Evolutionary conservation across 495 filamentous ascomycete species (phyloP), one percentile per base, ranked within the genome.

Genomic region (Alectoria sarmentosa): DNA sequence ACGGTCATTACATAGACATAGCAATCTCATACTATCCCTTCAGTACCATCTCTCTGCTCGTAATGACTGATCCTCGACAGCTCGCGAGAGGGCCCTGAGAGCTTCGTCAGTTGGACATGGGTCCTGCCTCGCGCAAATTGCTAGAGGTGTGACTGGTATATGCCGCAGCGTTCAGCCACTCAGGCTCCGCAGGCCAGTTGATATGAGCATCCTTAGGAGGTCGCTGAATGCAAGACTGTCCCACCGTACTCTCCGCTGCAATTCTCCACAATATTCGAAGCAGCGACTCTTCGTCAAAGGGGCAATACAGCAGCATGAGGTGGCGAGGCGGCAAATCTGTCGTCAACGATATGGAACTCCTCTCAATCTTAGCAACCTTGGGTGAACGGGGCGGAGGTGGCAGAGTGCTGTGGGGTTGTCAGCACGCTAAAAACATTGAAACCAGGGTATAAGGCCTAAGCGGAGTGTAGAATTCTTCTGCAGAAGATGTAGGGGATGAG

Each of bases 91-190:
- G 5, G 69, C 73, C n/a, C 65, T 34, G 17, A 75, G 55, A 2
- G 72, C 70, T 41, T 63, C 61, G 17, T 70, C 62, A 44, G 71
- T 57, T 30, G 60, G 65, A 60, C 70, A 67, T 26, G 63, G 66
- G 42, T 61, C 68, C 36, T 37, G 46, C 32, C 38, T 49, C 2
- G 52, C 57, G 62, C 69, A 66, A 56, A 70, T 52, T 15, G 71
- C 70, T 28, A 74, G 39, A 17, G 72, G 68, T 28, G 70, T 42
- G 1, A 54, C 64, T 6, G 73, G 73, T 11, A 74, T 57, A 19
- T 67, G 66, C 26, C 69, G 69, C 15, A 75, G 65, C 6, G 56
- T 69, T 8, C 73, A 69, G 23, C 66, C 72, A 59, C 73, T 75
- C 1, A 71, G 62, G 14, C 62, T 67, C 72, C 73, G 52, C 38